Evolutionary conservation across 139 green algal genomes (phyloP), one percentile per base, ranked within the genome.

Genomic region (Chlamydomonas eustigma): DNA sequence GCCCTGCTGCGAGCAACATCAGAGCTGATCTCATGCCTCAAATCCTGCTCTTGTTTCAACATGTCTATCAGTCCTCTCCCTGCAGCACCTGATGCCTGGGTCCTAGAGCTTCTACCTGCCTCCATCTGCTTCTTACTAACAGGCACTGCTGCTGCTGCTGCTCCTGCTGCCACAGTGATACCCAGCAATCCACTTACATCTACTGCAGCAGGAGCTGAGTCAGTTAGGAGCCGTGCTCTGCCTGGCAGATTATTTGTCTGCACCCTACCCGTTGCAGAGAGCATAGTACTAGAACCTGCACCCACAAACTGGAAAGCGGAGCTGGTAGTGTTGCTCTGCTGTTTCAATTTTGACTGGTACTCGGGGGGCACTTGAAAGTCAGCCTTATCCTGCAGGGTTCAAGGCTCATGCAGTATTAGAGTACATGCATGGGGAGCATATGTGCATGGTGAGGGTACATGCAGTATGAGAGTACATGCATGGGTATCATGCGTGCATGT

Each of bases 371-470:
- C 39, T 63, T 39, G 37, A 37, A 88, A 76, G 50, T 52, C 73
- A 39, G 68, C 80, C 65, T 88, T 88, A 28, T 88, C 80, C 80
- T 85, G 76, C 64, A 34, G 24, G 50, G 18, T 18, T n/a, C n/a
- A n/a, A n/a, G 63, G 12, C 34, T n/a, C 12, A 70, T 18, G 12
- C 5, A 12, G 5, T 8, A 70, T 5, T n/a, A 37, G 22, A 34
- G 22, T 34, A 5, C n/a, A n/a, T 70, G 6, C 22, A 5, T 71
- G 51, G 0, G 67, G 52, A 52, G 78, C 79, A 2, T 35, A 84
- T 34, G 39, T 75, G n/a, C 2, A 69, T 71, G 35, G 35, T 12
- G 64, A 1, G 3, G 0, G 34, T 0, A 0, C 1, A 37, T 44
- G 28, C 32, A 24, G 5, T 63, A 25, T 28, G 36, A n/a, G 35